Evolutionary conservation across 2,329 filamentous ascomycete genomes (phyloP).

Genomic region (Fusarium musae): DNA sequence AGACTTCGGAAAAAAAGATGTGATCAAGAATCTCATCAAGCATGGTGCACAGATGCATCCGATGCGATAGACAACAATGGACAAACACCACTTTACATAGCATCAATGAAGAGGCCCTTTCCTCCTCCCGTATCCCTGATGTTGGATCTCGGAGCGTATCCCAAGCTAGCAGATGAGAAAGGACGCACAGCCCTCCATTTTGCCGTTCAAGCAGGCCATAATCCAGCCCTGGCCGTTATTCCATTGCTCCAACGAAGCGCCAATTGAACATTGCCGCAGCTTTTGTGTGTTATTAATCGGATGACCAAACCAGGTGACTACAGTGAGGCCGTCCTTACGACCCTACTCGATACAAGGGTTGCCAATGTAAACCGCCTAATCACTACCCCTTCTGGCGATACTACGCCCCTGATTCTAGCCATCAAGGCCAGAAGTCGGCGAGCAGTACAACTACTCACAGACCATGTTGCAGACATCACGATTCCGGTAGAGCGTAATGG

Average conservation of each 20-base stretch:
- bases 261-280: neutral
- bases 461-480: neutral
- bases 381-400: neutral
- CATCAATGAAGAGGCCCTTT: neutral
- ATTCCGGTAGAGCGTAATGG: neutral
- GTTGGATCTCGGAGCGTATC: neutral
- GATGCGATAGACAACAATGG: accelerated
- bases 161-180: neutral
- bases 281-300: neutral
- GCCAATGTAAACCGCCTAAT: neutral
- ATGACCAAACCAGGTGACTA: neutral
- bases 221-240: neutral
- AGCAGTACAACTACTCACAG: neutral
- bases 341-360: neutral
- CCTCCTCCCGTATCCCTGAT: neutral
- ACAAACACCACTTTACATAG: neutral
- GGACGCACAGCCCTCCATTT: neutral
- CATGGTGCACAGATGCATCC: neutral
- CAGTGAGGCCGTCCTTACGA: neutral
- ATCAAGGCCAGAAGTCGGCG: neutral
- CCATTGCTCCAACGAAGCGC: neutral
- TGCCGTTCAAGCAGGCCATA: neutral
- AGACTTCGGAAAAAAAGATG: neutral
- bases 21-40: neutral
- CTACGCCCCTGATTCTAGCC: neutral